phyloP scores from a whole-genome alignment of 306 rosid species.

The Gillenia trifoliata region DNA sequence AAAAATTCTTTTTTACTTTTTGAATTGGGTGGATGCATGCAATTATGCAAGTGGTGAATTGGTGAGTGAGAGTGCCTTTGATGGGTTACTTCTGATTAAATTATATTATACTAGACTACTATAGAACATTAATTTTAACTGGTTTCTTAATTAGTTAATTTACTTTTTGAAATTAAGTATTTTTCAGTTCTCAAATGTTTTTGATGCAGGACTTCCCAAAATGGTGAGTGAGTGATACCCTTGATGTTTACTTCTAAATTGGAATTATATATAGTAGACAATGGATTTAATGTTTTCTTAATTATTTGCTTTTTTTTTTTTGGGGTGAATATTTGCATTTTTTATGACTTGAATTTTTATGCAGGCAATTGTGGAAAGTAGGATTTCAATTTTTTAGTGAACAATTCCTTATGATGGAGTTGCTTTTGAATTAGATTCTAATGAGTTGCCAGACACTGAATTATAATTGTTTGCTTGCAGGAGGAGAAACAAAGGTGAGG shows the following conservation, averaged over 20 bases:
- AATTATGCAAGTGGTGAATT: not conserved
- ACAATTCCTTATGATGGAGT: not conserved
- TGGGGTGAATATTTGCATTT: not conserved
- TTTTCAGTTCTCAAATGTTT: too few species aligned
- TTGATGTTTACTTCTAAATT: too few species aligned
- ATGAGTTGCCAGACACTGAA: not conserved
- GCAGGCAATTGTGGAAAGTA: not conserved
- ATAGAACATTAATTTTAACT: too few species aligned
- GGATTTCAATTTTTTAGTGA: not conserved
- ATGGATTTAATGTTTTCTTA: not conserved
- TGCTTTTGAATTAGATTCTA: not conserved
- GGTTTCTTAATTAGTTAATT: too few species aligned
- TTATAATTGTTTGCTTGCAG: slow-evolving; percentile 34
- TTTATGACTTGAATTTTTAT: not conserved
- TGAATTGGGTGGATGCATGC: not conserved
- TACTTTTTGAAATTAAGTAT: not conserved
- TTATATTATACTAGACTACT: too few species aligned
- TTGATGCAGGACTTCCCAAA: too few species aligned
- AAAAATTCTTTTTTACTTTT: not conserved
- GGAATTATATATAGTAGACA: too few species aligned
- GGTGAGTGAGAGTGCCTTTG: too few species aligned
- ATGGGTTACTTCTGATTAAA: too few species aligned
- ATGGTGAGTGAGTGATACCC: too few species aligned
- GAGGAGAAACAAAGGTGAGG: slow-evolving; percentile 68
- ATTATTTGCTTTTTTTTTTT: not conserved